A percentile compares a stretch with the other conserved stretches of the same genome.
phyloP scores from a whole-genome alignment of 2,329 filamentous ascomycete genomes.

The Colletotrichum theobromicola region DNA sequence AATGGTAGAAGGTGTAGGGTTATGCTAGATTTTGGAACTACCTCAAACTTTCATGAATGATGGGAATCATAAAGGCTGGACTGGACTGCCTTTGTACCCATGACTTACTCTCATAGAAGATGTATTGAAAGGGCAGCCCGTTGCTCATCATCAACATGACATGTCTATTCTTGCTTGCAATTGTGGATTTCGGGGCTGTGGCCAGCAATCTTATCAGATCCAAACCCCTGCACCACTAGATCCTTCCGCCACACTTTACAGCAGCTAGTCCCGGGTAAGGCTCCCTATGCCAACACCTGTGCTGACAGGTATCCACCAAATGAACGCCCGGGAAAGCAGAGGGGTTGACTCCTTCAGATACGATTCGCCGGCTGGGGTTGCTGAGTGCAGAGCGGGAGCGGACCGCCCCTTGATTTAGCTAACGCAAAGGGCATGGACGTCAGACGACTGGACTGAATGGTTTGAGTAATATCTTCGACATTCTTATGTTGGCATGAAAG shows the following conservation, averaged over 20 bases:
- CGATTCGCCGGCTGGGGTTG: background rate
- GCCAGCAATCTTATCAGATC: background rate
- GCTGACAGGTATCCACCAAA: background rate
- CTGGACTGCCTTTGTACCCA: accelerated
- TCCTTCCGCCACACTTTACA: background rate
- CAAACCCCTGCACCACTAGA: background rate
- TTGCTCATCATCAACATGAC: background rate
- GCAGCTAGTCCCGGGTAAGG: accelerated
- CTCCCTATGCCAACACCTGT: background rate
- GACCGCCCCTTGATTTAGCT: background rate
- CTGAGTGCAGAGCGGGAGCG: accelerated
- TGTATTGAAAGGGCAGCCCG: accelerated
- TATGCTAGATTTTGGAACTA: too few species aligned
- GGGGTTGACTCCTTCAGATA: accelerated
- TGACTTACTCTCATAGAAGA: background rate
- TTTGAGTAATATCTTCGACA: too few species aligned
- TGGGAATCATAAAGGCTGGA: too few species aligned
- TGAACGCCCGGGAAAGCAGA: background rate
- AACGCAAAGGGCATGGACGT: too few species aligned
- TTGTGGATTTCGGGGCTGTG: background rate
- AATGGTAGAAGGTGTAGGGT: background rate
- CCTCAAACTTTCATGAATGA: too few species aligned
- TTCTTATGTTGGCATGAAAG: too few species aligned
- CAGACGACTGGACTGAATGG: too few species aligned
- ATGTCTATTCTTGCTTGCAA: background rate